Conservation (phyloP, 2,329 filamentous ascomycete genomes). For the Cryphonectria carpinicola region DNA sequence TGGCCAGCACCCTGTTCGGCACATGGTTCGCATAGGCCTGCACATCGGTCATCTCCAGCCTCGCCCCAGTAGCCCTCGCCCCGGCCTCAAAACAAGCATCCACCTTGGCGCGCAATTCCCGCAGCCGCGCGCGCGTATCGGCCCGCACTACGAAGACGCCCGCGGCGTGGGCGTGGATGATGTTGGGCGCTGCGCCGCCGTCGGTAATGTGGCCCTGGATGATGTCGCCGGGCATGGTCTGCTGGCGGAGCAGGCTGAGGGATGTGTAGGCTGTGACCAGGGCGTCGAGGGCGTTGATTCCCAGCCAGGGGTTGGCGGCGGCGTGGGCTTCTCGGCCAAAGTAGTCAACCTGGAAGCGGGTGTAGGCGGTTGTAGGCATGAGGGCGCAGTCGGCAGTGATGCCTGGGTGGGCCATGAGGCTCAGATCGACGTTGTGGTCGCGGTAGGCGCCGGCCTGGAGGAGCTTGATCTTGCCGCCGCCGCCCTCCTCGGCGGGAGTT, state of each 20-base stretch:
- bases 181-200: slow-evolving; percentile 57
- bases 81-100: slow-evolving; percentile 47
- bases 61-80: slow-evolving; percentile 50
- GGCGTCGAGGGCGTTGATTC: slow-evolving; percentile 63
- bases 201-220: slow-evolving; percentile 57
- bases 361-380: slow-evolving; percentile 56
- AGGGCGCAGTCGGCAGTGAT: slow-evolving; percentile 50
- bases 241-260: slow-evolving; percentile 58
- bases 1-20: slow-evolving; percentile 54
- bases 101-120: slow-evolving; percentile 46
- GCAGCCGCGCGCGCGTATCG: slow-evolving; percentile 45
- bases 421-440: slow-evolving; percentile 43
- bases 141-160: slow-evolving; percentile 51
- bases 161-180: slow-evolving; percentile 57
- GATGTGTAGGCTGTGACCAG: slow-evolving; percentile 53
- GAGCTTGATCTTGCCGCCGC: slow-evolving; percentile 48
- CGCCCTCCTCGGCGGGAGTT: slow-evolving; percentile 51
- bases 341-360: slow-evolving; percentile 54
- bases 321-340: slow-evolving; percentile 60
- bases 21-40: slow-evolving; percentile 58
- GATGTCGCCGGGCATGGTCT: slow-evolving; percentile 55
- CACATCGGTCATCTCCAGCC: slow-evolving; percentile 45
- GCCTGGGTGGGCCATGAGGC: slow-evolving; percentile 48
- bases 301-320: slow-evolving; percentile 60
- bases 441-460: slow-evolving; percentile 49